These are phyloP conservation scores for Vigna nakashimae DNA, from an alignment of 306 rosid genomes.

Conservation along the genomic window DNA sequence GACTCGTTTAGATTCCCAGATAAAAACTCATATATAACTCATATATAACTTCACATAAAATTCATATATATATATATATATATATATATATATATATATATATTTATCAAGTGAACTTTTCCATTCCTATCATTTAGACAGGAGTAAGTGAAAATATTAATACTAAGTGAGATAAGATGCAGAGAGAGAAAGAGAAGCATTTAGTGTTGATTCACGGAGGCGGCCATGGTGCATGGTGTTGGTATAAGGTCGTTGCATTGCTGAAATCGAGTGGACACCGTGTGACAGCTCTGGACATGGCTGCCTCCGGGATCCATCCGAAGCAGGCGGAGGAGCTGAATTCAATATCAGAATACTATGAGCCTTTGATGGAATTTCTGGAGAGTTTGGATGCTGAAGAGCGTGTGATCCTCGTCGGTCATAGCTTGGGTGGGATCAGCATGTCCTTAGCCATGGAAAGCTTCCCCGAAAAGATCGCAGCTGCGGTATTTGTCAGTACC, in stretches of 20 bases:
- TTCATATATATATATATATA: too few relatives aligned
- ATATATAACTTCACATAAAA: too few relatives aligned
- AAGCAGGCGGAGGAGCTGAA: slow-evolving; percentile 45
- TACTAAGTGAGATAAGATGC: not conserved
- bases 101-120: too few relatives aligned
- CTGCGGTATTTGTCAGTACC: slow-evolving; percentile 55
- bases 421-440: slow-evolving; percentile 58
- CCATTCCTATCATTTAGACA: too few relatives aligned
- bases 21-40: too few relatives aligned
- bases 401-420: slow-evolving; percentile 65
- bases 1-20: too few relatives aligned
- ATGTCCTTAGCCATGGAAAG: slow-evolving; percentile 66
- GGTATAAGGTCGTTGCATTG: slow-evolving; percentile 56
- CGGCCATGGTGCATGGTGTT: slow-evolving; percentile 67
- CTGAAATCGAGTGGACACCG: slow-evolving; percentile 54
- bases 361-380: slow-evolving; percentile 57
- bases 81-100: too few relatives aligned
- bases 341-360: slow-evolving; percentile 48
- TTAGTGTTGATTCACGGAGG: slow-evolving; percentile 72
- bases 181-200: slow-evolving; percentile 33
- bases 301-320: slow-evolving; percentile 59
- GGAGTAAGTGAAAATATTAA: too few relatives aligned
- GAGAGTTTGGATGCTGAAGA: slow-evolving; percentile 46
- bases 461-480: slow-evolving; percentile 59
- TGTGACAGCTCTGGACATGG: slow-evolving; percentile 64